Evolutionary conservation across 371 early-diverging fungal species (phyloP).

Genomic region (Umbelopsis sp.): DNA sequence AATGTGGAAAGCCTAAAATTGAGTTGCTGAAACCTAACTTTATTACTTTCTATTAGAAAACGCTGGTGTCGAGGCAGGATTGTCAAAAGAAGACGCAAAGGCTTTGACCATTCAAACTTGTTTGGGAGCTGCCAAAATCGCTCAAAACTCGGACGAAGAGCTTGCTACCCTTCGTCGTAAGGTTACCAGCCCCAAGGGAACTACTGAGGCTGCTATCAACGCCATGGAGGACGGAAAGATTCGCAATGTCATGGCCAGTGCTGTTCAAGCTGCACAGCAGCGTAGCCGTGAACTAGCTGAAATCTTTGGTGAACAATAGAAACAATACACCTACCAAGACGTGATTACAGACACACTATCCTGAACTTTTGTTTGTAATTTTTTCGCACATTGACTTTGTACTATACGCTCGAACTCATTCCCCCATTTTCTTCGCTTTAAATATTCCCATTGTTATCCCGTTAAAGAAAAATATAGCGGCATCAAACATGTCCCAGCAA

Average conservation of each 20-base stretch:
- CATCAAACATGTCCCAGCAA: not conserved
- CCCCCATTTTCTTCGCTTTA: not conserved
- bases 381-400: not conserved
- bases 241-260: conserved; percentile 58
- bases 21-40: not conserved
- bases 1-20: not conserved
- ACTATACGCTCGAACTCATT: not conserved
- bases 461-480: not conserved
- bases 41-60: conserved; percentile 47
- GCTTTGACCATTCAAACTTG: conserved; percentile 89
- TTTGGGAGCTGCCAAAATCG: conserved; percentile 89
- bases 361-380: not conserved
- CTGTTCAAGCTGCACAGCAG: conserved; percentile 70
- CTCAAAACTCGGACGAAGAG: conserved; percentile 70
- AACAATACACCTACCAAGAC: not conserved
- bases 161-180: conserved; percentile 78
- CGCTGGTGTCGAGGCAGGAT: conserved; percentile 80
- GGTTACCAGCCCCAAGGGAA: conserved; percentile 94
- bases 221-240: conserved; percentile 69
- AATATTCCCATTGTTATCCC: not conserved
- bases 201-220: conserved; percentile 90
- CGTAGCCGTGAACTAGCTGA: conserved; percentile 75
- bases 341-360: not conserved
- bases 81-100: conserved; percentile 73
- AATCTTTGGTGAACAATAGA: conserved; percentile 59